Evolutionary conservation across 495 filamentous ascomycete species (phyloP).

Genomic region (Podospora tetraspora): DNA sequence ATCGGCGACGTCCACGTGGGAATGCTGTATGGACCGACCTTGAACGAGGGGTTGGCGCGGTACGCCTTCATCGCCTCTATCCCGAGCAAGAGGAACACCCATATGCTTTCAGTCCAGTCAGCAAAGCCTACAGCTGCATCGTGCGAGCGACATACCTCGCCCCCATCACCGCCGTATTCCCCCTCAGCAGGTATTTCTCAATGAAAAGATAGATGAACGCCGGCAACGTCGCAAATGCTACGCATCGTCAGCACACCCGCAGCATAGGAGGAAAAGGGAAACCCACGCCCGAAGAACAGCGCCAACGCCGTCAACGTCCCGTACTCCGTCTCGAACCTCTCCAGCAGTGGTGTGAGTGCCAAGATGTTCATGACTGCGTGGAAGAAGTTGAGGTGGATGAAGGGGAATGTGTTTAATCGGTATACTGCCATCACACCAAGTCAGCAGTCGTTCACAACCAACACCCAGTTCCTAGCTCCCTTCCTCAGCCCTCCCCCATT

Average conservation of each 20-base stretch:
- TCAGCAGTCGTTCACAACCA: not conserved
- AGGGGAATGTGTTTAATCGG: conserved; percentile 84
- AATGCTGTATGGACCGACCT: conserved; percentile 65
- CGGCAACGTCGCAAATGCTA: conserved; percentile 76
- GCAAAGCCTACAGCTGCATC: not conserved
- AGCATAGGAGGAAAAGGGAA: not conserved
- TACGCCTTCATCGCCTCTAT: conserved; percentile 80
- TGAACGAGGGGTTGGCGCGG: conserved; percentile 65
- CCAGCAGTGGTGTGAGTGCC: conserved; percentile 75
- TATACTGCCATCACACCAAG: conserved; percentile 58
- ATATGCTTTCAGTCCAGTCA: conserved; percentile 49
- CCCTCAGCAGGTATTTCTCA: conserved; percentile 59
- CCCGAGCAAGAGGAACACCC: conserved; percentile 83
- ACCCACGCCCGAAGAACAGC: conserved; percentile 86
- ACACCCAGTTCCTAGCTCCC: not conserved
- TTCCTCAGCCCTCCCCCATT: not conserved
- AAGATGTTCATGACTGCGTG: conserved; percentile 75
- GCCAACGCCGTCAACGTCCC: conserved; percentile 80
- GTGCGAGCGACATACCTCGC: conserved; percentile 56
- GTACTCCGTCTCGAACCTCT: conserved; percentile 89
- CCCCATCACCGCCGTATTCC: conserved; percentile 68
- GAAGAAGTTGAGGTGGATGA: conserved; percentile 76
- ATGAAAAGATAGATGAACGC: conserved; percentile 64
- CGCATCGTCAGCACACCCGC: not conserved
- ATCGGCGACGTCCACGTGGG: conserved; percentile 92